These are phyloP conservation scores for Teratosphaeria epicoccoides DNA, from an alignment of 2,329 filamentous ascomycete genomes.

Conservation along the genomic window DNA sequence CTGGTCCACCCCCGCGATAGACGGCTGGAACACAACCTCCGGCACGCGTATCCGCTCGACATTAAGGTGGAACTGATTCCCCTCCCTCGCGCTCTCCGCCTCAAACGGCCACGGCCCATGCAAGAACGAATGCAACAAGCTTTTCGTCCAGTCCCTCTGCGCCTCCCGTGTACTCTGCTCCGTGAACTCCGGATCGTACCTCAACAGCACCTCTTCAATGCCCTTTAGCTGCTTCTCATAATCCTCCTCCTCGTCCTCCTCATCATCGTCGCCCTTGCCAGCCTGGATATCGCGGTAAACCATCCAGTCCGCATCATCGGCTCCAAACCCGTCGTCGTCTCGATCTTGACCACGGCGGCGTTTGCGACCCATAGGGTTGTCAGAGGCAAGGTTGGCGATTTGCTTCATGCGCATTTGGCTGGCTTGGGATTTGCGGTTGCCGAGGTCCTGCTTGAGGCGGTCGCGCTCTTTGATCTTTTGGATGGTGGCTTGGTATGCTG, in stretches of 20 bases:
- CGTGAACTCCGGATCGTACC: conserved; percentile 78
- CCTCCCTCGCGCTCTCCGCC: conserved; percentile 64
- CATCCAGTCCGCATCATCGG: conserved; percentile 95
- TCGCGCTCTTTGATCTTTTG: conserved; percentile 88
- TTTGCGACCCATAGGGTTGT: conserved; percentile 66
- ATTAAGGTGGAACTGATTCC: conserved; percentile 86
- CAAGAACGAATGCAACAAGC: conserved; percentile 77
- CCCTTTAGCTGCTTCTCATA: conserved; percentile 60
- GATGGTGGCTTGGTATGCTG: conserved; percentile 58
- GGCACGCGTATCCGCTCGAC: conserved; percentile 99
- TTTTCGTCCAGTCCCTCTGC: conserved; percentile 91
- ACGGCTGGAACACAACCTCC: conserved; percentile 98
- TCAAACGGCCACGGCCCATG: conserved; percentile 83
- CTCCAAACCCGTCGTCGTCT: conserved; percentile 93
- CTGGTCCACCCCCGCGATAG: conserved; percentile 93
- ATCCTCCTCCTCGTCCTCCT: conserved; percentile 89
- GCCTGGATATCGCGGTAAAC: conserved; percentile 89
- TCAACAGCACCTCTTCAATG: conserved; percentile 74
- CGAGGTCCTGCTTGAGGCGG: conserved; percentile 82
- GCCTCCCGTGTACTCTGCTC: conserved; percentile 88
- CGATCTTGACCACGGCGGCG: conserved; percentile 78
- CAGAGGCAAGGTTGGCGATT: conserved; percentile 88
- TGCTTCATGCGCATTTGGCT: conserved; percentile 98
- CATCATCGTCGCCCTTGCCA: conserved; percentile 82
- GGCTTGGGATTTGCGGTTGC: conserved; percentile 91